phyloP scores from a whole-genome alignment of 106 monocot genomes.

The Acorus gramineus region DNA sequence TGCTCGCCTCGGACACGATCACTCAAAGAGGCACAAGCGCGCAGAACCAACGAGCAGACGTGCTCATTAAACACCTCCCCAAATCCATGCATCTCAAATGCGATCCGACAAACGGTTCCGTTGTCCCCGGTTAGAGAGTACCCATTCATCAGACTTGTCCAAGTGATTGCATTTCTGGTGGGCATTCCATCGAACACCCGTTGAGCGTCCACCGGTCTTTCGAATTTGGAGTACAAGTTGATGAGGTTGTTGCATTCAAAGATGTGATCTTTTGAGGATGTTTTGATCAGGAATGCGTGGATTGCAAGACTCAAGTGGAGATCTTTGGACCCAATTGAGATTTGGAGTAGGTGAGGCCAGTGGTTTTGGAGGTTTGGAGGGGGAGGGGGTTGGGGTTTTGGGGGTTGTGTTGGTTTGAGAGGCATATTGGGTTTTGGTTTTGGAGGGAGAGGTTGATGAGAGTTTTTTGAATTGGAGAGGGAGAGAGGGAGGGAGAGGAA shows the following conservation, averaged over 20 bases:
- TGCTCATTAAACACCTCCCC: constrained; percentile 16
- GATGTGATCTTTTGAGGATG: neutral
- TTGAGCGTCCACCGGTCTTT: constrained; percentile 3
- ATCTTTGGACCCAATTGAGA: constrained; percentile 2
- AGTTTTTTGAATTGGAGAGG: too few relatives aligned
- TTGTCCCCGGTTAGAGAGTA: constrained; percentile 4
- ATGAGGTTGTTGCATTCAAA: constrained; percentile 16
- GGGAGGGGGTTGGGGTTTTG: too few relatives aligned
- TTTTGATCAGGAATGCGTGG: constrained; percentile 14
- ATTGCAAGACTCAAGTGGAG: constrained; percentile 11
- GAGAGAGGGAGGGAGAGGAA: too few relatives aligned
- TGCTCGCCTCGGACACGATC: constrained; percentile 2
- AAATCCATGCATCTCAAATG: constrained; percentile 1
- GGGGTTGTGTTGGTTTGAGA: too few relatives aligned
- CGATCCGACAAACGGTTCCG: neutral
- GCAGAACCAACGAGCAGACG: constrained; percentile 9
- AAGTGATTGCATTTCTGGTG: constrained; percentile 8
- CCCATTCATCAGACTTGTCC: constrained; percentile 13
- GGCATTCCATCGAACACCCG: constrained; percentile 14
- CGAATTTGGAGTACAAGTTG: constrained; percentile 17
- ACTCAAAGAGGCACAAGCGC: neutral
- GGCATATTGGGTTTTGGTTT: too few relatives aligned
- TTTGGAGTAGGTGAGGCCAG: constrained; percentile 17
- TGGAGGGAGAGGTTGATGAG: too few relatives aligned
- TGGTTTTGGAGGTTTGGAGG: neutral